Evolutionary conservation across 1,284 basidiomycete genomes (phyloP), one percentile per base, ranked within the genome.

Genomic region (Pseudozyma hubeiensis): DNA sequence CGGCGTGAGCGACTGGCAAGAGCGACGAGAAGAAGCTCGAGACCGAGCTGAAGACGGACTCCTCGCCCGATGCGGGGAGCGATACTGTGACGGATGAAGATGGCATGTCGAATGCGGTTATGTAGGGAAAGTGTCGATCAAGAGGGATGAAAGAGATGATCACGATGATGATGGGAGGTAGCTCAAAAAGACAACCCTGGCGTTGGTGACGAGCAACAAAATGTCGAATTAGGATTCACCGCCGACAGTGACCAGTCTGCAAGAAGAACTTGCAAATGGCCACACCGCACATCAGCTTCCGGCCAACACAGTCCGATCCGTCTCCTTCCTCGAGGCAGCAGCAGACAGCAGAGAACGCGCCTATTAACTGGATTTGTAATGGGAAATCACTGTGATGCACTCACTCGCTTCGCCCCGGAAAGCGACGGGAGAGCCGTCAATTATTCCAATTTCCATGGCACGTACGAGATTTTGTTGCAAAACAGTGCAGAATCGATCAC

Each of bases 21-120:
- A 81, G 52, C 37, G 73, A 68, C 51, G 69, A 64, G 74, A 76
- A 71, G 67, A 79, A 78, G 57, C 61, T 64, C 49, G 71, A 60
- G 41, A 77, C 71, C 46, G 64, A 63, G 55, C 57, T 64, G 58
- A 77, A 70, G 51, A 77, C 49, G 46, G 75, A 73, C 55, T 75
- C 67, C 41, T 75, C 72, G 44, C 46, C 53, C 58, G 58, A 49
- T 33, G 49, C 67, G 51, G 59, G 63, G 55, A 65, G 53, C 48
- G 61, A 53, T n/a, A 67, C 44, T 60, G 70, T 67, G 70, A 73
- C 61, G 61, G 64, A 55, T 57, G 70, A 56, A 47, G 70, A 73
- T 57, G 70, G 64, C 70, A 73, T 73, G 61, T 44, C 53, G 65
- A 53, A 54, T 51, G 48, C 54, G 56, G 33, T 19, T 49, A 39